Percentiles rank a stretch among this genome's conserved stretches.
Evolutionary conservation across 2,329 filamentous ascomycete genomes (phyloP).

Genomic region (Anthostomella pinea): DNA sequence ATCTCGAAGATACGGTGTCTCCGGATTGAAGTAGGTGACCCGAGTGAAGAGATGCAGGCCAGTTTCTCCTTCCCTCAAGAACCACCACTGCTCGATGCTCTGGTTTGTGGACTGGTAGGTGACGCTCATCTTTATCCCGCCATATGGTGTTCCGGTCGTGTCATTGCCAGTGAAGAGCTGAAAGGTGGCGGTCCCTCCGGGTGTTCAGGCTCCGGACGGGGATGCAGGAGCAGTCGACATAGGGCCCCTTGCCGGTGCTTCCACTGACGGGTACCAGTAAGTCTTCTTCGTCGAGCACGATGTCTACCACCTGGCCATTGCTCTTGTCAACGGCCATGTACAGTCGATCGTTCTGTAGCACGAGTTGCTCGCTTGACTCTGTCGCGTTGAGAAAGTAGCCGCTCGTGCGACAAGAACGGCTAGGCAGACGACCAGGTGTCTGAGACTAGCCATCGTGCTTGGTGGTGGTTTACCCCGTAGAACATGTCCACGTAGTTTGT

Average conservation of each 20-base stretch:
- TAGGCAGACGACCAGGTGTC: too few species aligned
- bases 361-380: slow-evolving; percentile 9
- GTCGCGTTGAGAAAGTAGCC: slow-evolving; percentile 12
- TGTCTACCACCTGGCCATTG: slow-evolving; percentile 33
- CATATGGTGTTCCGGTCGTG: slow-evolving; percentile 49
- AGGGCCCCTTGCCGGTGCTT: slow-evolving; percentile 48
- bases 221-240: slow-evolving; percentile 61
- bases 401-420: too few species aligned
- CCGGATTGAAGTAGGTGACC: slow-evolving; percentile 55
- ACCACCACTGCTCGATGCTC: slow-evolving; percentile 62
- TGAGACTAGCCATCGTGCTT: too few species aligned
- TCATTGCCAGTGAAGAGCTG: slow-evolving; percentile 51
- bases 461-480: too few species aligned
- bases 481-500: too few species aligned
- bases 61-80: slow-evolving; percentile 59
- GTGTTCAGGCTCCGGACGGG: slow-evolving; percentile 62
- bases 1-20: slow-evolving; percentile 52
- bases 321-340: slow-evolving; percentile 34
- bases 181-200: slow-evolving; percentile 48
- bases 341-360: slow-evolving; percentile 14
- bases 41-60: slow-evolving; percentile 60
- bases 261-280: slow-evolving; percentile 46
- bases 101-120: slow-evolving; percentile 57
- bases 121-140: slow-evolving; percentile 58
- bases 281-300: slow-evolving; percentile 40